Evolutionary conservation across 345 rosid genomes (phyloP).

Genomic region (Eucalyptus caleyi): DNA sequence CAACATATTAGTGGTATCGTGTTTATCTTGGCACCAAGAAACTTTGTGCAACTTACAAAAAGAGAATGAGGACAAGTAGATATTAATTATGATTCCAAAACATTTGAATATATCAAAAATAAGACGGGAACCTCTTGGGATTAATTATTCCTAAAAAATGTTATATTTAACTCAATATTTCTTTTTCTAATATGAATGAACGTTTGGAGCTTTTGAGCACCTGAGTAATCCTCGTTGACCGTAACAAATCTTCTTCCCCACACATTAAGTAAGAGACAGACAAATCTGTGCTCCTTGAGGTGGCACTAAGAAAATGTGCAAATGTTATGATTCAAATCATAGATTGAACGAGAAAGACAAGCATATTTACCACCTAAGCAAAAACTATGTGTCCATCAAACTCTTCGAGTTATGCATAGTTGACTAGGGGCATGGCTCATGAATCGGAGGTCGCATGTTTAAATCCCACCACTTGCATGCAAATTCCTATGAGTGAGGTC

Average conservation of each 20-base stretch:
- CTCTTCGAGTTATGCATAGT: not conserved
- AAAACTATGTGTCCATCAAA: not conserved
- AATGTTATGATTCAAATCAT: not conserved
- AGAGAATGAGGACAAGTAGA: not conserved
- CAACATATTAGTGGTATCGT: not conserved
- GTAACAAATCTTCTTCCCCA: not conserved
- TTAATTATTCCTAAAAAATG: not conserved
- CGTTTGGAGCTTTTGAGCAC: not conserved
- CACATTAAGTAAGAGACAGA: not conserved
- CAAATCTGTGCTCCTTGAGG: not conserved
- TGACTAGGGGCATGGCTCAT: not conserved
- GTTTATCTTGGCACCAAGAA: not conserved
- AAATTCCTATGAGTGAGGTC: not conserved
- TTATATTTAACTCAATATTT: not conserved
- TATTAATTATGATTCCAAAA: not conserved
- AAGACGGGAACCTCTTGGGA: not conserved
- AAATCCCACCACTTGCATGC: not conserved
- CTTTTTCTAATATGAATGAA: not conserved
- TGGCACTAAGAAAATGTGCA: not conserved
- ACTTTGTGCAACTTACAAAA: not conserved
- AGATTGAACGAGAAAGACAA: not conserved
- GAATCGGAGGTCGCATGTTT: accelerated
- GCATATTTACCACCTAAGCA: not conserved
- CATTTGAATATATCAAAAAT: not conserved
- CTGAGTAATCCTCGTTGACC: not conserved